Evolutionary conservation across 2,329 filamentous ascomycete species (phyloP), one percentile per base, ranked within the genome.

Genomic region (Ophiosphaerella herpotricha): DNA sequence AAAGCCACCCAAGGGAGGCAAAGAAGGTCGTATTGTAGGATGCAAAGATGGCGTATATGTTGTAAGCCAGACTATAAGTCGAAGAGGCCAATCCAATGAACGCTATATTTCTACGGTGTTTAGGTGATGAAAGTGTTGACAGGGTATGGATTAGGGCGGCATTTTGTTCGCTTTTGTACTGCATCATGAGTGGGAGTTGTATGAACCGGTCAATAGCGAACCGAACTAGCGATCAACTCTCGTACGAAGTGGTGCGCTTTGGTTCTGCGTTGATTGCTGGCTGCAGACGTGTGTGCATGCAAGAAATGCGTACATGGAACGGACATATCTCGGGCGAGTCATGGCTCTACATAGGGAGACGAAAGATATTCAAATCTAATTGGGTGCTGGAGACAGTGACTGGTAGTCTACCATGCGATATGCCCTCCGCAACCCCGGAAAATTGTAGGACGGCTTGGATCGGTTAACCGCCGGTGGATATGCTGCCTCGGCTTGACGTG

Each of bases 1-100:
- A 97, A 74, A 91, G 90, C 39, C 81, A 87, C 57, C 78, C 89
- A 1, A 85, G 84, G 58, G 91, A 97, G 46, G 90, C 91, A 6
- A 63, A 55, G 45, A 71, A 70, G 44, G 68, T 73, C 31, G 63
- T 69, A 24, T 53, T 73, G 50, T 73, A 65, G 58, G 34, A 41
- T 33, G 32, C 43, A 29, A 43, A 35, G 33, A 31, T 34, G 33
- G 18, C 6, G 42, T 34, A 43, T 43, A 23, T 13, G 33, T 21
- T 29, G 26, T 29, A 29, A 29, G 18, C 26, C 11, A 6, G 26
- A 3, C 18, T 14, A 16, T 18, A 36, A 18, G 34, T 14, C 14
- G 34, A 16, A 36, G 18, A 18, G 5, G n/a, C 7, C 9, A n/a
- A 36, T 5, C 7, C 9, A n/a, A 36, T 5, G 18, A 16, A 36